phyloP scores from a whole-genome alignment of 1,284 basidiomycete genomes.

The Mycosarcoma maydis region DNA sequence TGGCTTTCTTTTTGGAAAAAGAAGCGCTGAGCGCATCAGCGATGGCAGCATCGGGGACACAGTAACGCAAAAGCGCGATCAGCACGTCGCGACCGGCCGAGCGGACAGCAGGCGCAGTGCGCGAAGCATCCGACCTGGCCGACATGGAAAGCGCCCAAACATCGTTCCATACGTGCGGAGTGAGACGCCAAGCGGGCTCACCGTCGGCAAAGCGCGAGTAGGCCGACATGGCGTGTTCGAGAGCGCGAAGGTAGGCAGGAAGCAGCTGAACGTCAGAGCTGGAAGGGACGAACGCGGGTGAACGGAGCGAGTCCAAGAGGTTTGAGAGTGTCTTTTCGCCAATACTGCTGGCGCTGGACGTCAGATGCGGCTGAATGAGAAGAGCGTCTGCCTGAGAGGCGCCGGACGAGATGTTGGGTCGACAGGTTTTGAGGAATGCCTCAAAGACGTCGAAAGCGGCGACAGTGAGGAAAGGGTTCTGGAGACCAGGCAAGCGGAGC shows the following conservation, averaged over 20 bases:
- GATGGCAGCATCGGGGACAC: conserved; percentile 58
- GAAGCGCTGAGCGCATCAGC: conserved; percentile 40
- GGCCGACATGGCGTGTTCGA: conserved; percentile 61
- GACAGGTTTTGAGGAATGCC: conserved; percentile 58
- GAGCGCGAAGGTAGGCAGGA: conserved; percentile 60
- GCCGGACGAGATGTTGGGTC: conserved; percentile 37
- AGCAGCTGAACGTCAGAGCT: conserved; percentile 61
- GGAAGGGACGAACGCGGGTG: conserved; percentile 47
- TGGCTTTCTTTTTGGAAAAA: conserved; percentile 28
- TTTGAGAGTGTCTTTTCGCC: conserved; percentile 28
- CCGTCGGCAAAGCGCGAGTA: conserved; percentile 55
- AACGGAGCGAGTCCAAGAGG: conserved; percentile 54
- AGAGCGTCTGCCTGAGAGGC: conserved; percentile 28
- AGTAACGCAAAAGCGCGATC: conserved; percentile 59
- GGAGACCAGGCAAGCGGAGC: conserved; percentile 56
- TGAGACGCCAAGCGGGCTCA: conserved; percentile 46
- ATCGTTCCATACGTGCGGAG: conserved; percentile 52
- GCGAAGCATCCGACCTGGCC: conserved; percentile 58
- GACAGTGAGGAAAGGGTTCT: conserved; percentile 63
- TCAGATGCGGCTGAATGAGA: conserved; percentile 27
- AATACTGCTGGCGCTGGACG: conserved; percentile 32
- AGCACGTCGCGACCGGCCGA: conserved; percentile 53
- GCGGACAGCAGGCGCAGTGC: conserved; percentile 54
- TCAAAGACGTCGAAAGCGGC: conserved; percentile 64
- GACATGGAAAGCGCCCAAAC: conserved; percentile 52